phyloP scores from a whole-genome alignment of 768 basidiomycete genomes.

The Kwoniella shandongensis region DNA sequence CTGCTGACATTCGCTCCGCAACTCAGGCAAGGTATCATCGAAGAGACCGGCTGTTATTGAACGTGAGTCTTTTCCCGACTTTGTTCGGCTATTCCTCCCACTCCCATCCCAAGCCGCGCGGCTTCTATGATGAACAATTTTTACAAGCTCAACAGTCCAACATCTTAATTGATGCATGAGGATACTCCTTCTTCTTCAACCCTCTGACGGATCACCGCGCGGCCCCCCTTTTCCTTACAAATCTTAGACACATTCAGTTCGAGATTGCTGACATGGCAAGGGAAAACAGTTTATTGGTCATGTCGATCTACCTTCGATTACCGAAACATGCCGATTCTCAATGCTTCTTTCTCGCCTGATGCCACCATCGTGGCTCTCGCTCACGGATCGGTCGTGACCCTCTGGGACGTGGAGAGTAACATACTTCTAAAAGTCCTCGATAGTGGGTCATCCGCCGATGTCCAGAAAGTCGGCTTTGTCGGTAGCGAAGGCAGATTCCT shows the following conservation, averaged over 20 bases:
- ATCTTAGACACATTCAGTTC: neutral
- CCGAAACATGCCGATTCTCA: conserved; percentile 65
- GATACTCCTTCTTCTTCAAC: conserved; percentile 53
- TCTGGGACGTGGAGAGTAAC: conserved; percentile 72
- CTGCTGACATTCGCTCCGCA: neutral
- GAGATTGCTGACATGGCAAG: conserved; percentile 3
- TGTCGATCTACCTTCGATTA: conserved; percentile 70
- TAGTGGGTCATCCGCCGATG: conserved; percentile 60
- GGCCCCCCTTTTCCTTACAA: neutral
- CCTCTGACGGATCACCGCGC: conserved; percentile 42
- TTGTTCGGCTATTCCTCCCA: conserved; percentile 6
- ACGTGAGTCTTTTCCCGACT: conserved; percentile 37
- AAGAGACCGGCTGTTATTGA: conserved; percentile 32
- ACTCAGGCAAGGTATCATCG: conserved; percentile 38
- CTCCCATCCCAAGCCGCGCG: conserved; percentile 10
- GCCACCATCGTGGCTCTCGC: conserved; percentile 78
- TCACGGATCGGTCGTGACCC: conserved; percentile 64
- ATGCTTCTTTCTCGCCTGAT: conserved; percentile 75
- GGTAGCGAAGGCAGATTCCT: conserved; percentile 72
- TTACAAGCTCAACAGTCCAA: conserved; percentile 56
- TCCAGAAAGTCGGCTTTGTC: conserved; percentile 63
- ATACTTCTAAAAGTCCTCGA: conserved; percentile 63
- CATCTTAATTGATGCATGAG: conserved; percentile 38
- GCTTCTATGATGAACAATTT: conserved; percentile 49
- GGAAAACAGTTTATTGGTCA: conserved; percentile 69